These are phyloP conservation scores for Euphorbia pulcherrima DNA, from an alignment of 345 rosid genomes.

Conservation along the genomic window DNA sequence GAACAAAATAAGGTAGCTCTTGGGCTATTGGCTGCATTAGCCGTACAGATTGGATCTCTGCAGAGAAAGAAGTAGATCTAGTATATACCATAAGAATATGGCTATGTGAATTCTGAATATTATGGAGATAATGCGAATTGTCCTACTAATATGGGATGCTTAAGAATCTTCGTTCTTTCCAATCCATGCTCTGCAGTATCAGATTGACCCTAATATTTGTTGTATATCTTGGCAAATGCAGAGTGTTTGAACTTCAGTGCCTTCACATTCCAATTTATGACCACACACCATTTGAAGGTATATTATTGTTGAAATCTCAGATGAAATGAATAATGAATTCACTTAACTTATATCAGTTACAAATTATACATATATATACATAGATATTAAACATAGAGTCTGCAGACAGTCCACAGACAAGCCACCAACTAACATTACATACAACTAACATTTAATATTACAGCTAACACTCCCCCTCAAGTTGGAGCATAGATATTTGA, in stretches of 20 bases:
- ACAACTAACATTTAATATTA: too few relatives aligned
- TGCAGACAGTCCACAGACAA: too few relatives aligned
- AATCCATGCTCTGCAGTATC: not conserved
- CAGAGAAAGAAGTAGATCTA: too few relatives aligned
- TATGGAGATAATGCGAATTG: not conserved
- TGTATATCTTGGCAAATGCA: constrained; percentile 29
- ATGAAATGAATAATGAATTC: too few relatives aligned
- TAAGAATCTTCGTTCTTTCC: not conserved
- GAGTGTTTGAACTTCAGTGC: constrained; percentile 78
- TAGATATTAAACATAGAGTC: too few relatives aligned
- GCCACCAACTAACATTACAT: too few relatives aligned
- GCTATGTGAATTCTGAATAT: not conserved
- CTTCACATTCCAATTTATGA: constrained; percentile 76
- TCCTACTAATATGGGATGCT: not conserved
- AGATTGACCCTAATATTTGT: not conserved
- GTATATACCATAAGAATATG: not conserved
- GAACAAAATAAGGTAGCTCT: not conserved
- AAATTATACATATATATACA: too few relatives aligned
- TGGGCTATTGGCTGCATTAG: not conserved
- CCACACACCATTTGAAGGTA: constrained; percentile 73
- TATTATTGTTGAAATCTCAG: too few relatives aligned
- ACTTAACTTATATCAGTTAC: too few relatives aligned
- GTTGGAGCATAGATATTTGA: too few relatives aligned
- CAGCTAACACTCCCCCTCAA: too few relatives aligned
- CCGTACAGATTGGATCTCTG: not conserved